A percentile compares a stretch with the other conserved stretches of the same genome.
These are phyloP conservation scores for Craterostigma plantagineum DNA, from an alignment of 257 asterid species.

Conservation along the genomic window DNA sequence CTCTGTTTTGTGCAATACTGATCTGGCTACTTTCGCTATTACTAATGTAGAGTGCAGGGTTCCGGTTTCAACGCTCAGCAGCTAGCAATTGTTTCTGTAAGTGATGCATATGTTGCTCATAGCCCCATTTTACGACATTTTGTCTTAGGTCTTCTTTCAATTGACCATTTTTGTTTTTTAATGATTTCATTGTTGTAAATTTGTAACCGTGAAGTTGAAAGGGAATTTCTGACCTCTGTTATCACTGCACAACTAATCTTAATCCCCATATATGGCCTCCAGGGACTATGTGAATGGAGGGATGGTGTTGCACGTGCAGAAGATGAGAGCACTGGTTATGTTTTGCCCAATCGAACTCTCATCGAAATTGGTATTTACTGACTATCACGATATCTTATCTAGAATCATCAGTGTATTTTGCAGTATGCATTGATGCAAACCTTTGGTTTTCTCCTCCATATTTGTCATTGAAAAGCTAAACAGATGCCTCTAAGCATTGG, in stretches of 20 bases:
- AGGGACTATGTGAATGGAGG: conserved; percentile 96
- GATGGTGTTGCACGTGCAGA: conserved; percentile 93
- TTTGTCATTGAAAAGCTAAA: conserved; percentile 44
- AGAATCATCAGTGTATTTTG: not conserved
- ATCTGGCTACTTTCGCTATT: conserved; percentile 11
- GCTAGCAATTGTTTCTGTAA: conserved; percentile 86
- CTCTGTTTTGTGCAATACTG: conserved; percentile 10
- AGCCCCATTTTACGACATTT: conserved; percentile 1
- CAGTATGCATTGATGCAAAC: conserved; percentile 9
- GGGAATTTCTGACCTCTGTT: too few relatives aligned
- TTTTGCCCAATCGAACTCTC: conserved; percentile 78
- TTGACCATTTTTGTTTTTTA: too few relatives aligned
- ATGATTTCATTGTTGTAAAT: not conserved
- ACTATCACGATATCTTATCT: not conserved
- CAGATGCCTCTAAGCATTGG: conserved; percentile 66
- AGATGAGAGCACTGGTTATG: conserved; percentile 97
- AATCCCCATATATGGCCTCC: conserved; percentile 7
- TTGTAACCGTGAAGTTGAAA: too few relatives aligned
- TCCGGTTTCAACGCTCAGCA: conserved; percentile 74
- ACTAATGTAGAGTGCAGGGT: conserved; percentile 48
- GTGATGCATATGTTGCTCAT: conserved; percentile 11
- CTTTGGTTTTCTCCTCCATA: conserved; percentile 5
- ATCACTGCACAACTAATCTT: too few relatives aligned
- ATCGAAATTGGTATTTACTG: conserved; percentile 56
- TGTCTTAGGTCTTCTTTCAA: conserved; percentile 1